Evolutionary conservation across 352 stramenopile genomes (phyloP), one percentile per base, ranked within the genome.

Genomic region (Pythium chondricola): DNA sequence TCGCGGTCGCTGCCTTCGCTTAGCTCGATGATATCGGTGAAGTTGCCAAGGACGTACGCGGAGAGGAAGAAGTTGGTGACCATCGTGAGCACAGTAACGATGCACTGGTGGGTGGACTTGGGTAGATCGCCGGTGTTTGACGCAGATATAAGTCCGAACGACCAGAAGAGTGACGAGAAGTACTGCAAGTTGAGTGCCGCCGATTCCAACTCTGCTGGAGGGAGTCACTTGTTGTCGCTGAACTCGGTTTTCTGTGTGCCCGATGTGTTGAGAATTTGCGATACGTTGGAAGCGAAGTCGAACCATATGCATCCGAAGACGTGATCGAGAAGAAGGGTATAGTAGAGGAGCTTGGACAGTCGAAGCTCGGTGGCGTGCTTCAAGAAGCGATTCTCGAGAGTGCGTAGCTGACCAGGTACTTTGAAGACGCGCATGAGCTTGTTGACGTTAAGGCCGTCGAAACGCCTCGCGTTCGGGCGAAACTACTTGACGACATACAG

Each of bases 271-370:
- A 58, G 64, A 2, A 74, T 41, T 14, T 57, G 53, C 0, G 68
- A 78, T 7, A 62, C 55, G 22, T 72, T 61, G 4, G 68, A 66
- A 1, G 62, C 69, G 52, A 82, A 82, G 41, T 82, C 64, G 43
- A 74, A 82, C 48, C 66, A 82, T 21, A 75, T 65, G 43, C 61
- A 82, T 7, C 70, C 70, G 24, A 82, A 71, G 21, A 78, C 51
- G 50, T 82, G 70, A 3, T 67, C 56, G 2, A 82, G 52, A 18
- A 82, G 43, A 35, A 76, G 76, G 6, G 66, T 71, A 49, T 82
- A 78, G 52, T 78, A 82, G 13, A 78, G 30, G 1, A 82, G 59
- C 63, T 82, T 82, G 55, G 74, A 76, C 10, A 79, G 30, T 0
- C 71, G 54, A 9, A 82, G 43, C 21, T 82, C 67, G 14, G 67